A percentile compares a stretch with the other conserved stretches of the same genome.
Evolutionary conservation across 345 rosid genomes (phyloP).

Genomic region (Rubroshorea leprosula): DNA sequence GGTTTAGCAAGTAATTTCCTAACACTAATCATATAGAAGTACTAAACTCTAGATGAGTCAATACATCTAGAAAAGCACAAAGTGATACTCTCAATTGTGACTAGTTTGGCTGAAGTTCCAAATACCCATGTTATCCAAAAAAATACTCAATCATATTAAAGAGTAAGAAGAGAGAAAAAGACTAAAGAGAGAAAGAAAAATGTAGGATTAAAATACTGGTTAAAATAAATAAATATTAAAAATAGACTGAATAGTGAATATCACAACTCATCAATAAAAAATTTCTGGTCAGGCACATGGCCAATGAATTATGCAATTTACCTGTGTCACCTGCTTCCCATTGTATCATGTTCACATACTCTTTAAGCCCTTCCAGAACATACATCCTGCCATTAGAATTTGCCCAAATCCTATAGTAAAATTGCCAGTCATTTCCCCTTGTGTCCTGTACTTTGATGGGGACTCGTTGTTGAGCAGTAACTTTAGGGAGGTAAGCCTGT

Average conservation of each 20-base stretch:
- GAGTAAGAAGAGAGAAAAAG: background rate
- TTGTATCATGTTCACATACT: constrained; percentile 27
- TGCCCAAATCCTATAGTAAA: constrained; percentile 40
- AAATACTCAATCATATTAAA: background rate
- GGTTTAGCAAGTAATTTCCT: no score
- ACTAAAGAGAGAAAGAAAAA: background rate
- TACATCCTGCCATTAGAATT: constrained; percentile 46
- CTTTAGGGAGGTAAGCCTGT: constrained; percentile 40
- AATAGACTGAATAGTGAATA: no score
- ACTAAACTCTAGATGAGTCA: no score
- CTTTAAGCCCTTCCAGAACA: constrained; percentile 42
- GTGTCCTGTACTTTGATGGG: constrained; percentile 34
- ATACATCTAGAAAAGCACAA: no score
- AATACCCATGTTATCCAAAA: background rate
- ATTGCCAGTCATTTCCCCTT: constrained; percentile 40
- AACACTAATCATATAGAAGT: no score
- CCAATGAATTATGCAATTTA: no score
- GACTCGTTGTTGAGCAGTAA: constrained; percentile 29
- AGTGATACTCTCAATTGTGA: no score
- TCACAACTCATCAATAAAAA: no score
- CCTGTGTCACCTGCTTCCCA: constrained; percentile 45
- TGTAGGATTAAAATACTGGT: no score
- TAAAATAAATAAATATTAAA: no score
- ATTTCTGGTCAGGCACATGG: no score
- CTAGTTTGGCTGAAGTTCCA: no score